phyloP scores from a whole-genome alignment of 73 alveolate species.

The Paramecium biaurelia region DNA sequence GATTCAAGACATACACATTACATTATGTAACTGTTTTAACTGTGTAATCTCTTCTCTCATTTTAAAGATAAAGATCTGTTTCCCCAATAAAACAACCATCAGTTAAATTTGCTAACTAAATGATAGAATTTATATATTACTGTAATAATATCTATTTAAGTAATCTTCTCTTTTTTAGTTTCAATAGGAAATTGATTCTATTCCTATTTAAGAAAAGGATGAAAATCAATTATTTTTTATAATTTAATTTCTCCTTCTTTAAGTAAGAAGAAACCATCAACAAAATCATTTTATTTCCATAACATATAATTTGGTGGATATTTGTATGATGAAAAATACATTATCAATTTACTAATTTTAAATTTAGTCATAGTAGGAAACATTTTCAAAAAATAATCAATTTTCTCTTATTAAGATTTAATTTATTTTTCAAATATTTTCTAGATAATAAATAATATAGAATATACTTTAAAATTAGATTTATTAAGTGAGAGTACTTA shows the following conservation, averaged over 20 bases:
- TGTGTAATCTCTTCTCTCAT: constrained; percentile 3
- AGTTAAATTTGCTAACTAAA: background rate
- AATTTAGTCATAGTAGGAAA: constrained; percentile 18
- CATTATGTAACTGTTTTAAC: background rate
- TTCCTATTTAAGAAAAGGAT: background rate
- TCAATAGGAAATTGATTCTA: background rate
- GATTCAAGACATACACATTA: background rate
- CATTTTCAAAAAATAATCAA: background rate
- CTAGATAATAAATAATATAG: background rate
- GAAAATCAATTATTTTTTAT: background rate
- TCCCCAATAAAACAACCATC: constrained; percentile 48
- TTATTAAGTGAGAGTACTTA: constrained; percentile 12
- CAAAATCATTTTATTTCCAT: constrained; percentile 2
- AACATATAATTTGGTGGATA: background rate
- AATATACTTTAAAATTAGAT: background rate
- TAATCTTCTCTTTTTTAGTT: background rate
- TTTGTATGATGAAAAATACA: background rate
- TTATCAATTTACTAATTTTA: background rate
- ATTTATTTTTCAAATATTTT: constrained; percentile 1
- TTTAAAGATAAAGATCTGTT: background rate
- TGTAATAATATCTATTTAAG: background rate
- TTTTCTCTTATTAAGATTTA: background rate
- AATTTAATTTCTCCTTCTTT: background rate
- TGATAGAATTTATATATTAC: background rate
- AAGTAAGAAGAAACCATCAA: background rate